Percentiles rank a stretch among this genome's conserved stretches.
Evolutionary conservation across 2,329 filamentous ascomycete species (phyloP).

Genomic region (Bimuria novae-zelandiae): DNA sequence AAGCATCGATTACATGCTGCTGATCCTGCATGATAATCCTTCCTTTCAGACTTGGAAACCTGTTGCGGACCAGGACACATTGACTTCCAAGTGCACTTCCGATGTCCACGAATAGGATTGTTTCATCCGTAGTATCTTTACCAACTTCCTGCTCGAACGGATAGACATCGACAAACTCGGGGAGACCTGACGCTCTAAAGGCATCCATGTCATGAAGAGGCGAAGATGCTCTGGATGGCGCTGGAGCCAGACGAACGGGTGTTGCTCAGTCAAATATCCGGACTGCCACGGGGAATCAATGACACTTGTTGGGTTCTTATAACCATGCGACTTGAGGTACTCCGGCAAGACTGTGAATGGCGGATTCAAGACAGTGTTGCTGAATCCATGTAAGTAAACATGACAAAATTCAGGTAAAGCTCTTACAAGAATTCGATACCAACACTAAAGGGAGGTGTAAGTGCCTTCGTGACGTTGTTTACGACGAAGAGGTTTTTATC

Average conservation of each 20-base stretch:
- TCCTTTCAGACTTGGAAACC: conserved; percentile 39
- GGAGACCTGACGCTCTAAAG: not conserved
- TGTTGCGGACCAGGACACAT: conserved; percentile 37
- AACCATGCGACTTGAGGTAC: not conserved
- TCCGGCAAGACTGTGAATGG: not conserved
- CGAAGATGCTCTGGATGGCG: not conserved
- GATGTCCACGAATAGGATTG: conserved; percentile 47
- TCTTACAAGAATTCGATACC: conserved; percentile 3
- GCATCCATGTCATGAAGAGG: conserved; percentile 4
- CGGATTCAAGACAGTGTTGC: not conserved
- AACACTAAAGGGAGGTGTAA: not conserved
- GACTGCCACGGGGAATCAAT: not conserved
- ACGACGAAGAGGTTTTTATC: not conserved
- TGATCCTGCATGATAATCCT: conserved; percentile 49
- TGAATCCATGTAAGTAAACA: not conserved
- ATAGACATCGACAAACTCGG: not conserved
- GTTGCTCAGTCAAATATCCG: not conserved
- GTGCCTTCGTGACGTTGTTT: conserved; percentile 5
- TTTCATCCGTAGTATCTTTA: not conserved
- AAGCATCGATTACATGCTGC: conserved; percentile 32
- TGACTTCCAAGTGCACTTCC: conserved; percentile 49
- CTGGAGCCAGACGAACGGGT: conserved; percentile 1
- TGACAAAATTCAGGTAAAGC: not conserved
- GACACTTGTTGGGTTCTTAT: not conserved
- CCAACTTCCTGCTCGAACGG: conserved; percentile 1